Conservation (phyloP, 2,329 filamentous ascomycete genomes). For the Paramyrothecium sp. region DNA sequence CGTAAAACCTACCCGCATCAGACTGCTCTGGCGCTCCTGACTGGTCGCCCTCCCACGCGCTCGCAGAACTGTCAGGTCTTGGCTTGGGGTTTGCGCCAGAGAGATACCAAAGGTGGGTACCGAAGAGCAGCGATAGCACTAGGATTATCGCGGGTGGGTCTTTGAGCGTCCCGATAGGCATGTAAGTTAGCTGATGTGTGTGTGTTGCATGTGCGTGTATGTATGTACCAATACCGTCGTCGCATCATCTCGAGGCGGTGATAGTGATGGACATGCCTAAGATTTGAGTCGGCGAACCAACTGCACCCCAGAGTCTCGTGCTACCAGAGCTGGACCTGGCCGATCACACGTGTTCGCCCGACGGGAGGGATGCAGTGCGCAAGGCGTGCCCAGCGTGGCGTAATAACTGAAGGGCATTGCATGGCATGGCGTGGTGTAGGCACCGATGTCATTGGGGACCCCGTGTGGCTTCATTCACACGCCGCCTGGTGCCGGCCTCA, state of each 20-base stretch:
- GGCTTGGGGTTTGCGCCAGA: slow-evolving; percentile 4
- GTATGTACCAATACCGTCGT: too few relatives aligned
- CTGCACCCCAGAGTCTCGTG: too few relatives aligned
- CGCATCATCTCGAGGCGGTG: too few relatives aligned
- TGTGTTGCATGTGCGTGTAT: too few relatives aligned
- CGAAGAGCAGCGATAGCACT: background rate
- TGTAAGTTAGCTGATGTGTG: too few relatives aligned
- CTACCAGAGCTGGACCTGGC: too few relatives aligned
- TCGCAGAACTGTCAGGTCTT: too few relatives aligned
- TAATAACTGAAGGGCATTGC: background rate
- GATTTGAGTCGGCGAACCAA: too few relatives aligned
- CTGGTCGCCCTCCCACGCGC: slow-evolving; percentile 15
- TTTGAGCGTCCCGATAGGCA: too few relatives aligned
- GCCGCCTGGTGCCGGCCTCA: background rate
- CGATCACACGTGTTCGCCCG: too few relatives aligned
- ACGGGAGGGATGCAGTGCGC: background rate
- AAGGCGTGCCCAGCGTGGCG: background rate
- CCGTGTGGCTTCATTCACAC: background rate
- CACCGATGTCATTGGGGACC: background rate
- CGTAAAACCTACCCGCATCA: slow-evolving; percentile 25
- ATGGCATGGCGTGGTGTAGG: background rate
- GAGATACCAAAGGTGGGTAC: background rate
- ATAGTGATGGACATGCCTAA: too few relatives aligned
- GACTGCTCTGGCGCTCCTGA: slow-evolving; percentile 15
- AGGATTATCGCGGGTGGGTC: background rate